Base-by-base conservation (phyloP, 768 basidiomycete genomes). In the Rhodotorula graminis region DNA sequence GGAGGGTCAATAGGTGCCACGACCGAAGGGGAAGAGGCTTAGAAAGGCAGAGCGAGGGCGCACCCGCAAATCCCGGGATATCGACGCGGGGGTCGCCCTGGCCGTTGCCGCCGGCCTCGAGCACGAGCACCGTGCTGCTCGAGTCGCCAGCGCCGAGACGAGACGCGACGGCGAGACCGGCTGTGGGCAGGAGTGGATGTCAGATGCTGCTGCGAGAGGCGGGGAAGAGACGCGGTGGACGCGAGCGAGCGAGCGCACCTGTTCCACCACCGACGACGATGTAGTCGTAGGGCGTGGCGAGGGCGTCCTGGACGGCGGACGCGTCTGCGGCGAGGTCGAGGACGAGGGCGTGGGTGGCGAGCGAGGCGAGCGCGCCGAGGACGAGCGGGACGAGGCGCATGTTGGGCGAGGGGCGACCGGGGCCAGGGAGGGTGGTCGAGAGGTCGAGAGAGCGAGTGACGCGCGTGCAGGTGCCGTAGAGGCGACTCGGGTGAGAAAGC, bases 161-260 rank as follows among this genome's bases (percentile, higher is more conserved):
- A 16, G 80, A 80, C 27, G 84, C 85, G 19, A 85, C 77, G 1
- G 82, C 81, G 44, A 85, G 76, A 33, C 85, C 85, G 11, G 83
- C 82, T 61, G 64, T 21, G 27, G 8, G 18, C 21, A 4, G 6
- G 15, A 1, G 11, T 15, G 37, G 37, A 9, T 9, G 37, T 37
- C 37, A 37, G 37, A 4, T 9, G 29, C 25, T 3, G 18, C 15
- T 18, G 44, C 10, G 25, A 18, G 25, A 31, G 27, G 18, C 2
- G 16, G 5, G 10, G 42, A 23, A 11, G 33, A n/a, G n/a, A n/a
- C n/a, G n/a, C n/a, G n/a, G n/a, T n/a, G n/a, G n/a, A 21, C 11
- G 47, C 5, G 42, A 47, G 55, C 29, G 55, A 14, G 29, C 31
- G 8, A 5, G n/a, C 64, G 27, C 44, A 46, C 65, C 71, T 23